These are phyloP conservation scores for Prunella vulgaris DNA, from an alignment of 257 asterid species.

Conservation along the genomic window DNA sequence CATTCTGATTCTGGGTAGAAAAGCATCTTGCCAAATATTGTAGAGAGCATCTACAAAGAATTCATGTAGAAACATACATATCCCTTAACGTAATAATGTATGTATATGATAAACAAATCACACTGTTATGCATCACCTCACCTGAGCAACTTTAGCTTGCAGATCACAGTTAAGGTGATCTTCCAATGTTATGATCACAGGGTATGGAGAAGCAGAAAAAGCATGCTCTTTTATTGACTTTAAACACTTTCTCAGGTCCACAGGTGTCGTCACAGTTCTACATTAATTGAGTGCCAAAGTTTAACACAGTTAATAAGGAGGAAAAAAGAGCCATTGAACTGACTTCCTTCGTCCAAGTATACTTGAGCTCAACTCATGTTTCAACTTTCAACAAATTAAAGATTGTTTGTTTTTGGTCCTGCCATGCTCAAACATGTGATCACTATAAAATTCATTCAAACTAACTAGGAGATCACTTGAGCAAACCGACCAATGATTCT, in stretches of 20 bases:
- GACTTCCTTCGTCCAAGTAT: background rate
- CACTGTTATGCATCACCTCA: constrained; percentile 18
- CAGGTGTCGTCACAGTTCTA: constrained; percentile 80
- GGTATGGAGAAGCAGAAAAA: constrained; percentile 66
- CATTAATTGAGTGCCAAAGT: constrained; percentile 16
- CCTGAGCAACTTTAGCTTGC: constrained; percentile 86
- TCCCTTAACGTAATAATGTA: background rate
- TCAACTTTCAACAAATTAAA: too few relatives aligned
- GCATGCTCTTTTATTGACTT: constrained; percentile 71
- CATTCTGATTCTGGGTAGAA: constrained; percentile 57
- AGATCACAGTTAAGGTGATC: constrained; percentile 78
- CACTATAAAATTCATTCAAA: background rate
- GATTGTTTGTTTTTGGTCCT: background rate
- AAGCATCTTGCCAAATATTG: constrained; percentile 71
- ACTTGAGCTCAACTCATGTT: background rate
- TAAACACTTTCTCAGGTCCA: constrained; percentile 61
- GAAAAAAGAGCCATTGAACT: background rate
- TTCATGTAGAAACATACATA: background rate
- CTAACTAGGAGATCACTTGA: background rate
- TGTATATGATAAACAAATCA: background rate
- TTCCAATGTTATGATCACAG: constrained; percentile 74
- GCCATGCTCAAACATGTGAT: background rate
- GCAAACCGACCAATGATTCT: too few relatives aligned
- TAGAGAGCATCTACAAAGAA: constrained; percentile 49
- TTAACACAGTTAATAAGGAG: background rate